Percentiles rank a stretch among this genome's conserved stretches.
phyloP scores from a whole-genome alignment of 116 monocot genomes.

The Posidonia oceanica region DNA sequence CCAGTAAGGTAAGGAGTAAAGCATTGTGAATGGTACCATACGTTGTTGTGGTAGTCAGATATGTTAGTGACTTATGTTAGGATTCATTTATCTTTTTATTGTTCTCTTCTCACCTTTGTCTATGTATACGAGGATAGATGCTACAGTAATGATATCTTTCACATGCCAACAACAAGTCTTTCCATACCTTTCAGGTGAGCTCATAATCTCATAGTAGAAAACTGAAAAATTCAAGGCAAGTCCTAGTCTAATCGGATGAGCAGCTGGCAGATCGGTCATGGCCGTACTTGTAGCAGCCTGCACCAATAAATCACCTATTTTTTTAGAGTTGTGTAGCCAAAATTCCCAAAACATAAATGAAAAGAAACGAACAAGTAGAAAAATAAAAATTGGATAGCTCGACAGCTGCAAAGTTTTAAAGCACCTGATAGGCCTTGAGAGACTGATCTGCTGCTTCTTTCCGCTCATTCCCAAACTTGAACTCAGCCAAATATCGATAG shows the following conservation, averaged over 20 bases:
- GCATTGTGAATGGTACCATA: no score
- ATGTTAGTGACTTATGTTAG: no score
- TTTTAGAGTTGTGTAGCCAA: not conserved
- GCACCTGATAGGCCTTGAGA: constrained; percentile 22
- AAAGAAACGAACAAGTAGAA: not conserved
- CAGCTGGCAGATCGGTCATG: constrained; percentile 15
- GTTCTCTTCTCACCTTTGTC: no score
- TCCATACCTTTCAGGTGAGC: constrained; percentile 22
- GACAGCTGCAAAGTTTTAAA: not conserved
- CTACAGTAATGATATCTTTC: not conserved
- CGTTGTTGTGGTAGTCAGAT: no score
- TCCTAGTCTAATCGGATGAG: constrained; percentile 29
- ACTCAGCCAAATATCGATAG: constrained; percentile 27
- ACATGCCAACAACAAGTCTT: not conserved
- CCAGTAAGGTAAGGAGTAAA: no score
- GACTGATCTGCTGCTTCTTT: constrained; percentile 30
- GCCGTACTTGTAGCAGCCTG: constrained; percentile 24
- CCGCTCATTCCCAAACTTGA: constrained; percentile 14
- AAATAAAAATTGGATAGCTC: not conserved
- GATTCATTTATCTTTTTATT: no score
- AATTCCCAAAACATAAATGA: not conserved
- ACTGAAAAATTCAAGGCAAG: constrained; percentile 38
- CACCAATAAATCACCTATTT: not conserved
- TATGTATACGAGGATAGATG: no score
- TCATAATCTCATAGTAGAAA: constrained; percentile 36